A percentile compares a stretch with the other conserved stretches of the same genome.
Evolutionary conservation across 345 rosid genomes (phyloP).

Genomic region (Eutrema yunnanense): DNA sequence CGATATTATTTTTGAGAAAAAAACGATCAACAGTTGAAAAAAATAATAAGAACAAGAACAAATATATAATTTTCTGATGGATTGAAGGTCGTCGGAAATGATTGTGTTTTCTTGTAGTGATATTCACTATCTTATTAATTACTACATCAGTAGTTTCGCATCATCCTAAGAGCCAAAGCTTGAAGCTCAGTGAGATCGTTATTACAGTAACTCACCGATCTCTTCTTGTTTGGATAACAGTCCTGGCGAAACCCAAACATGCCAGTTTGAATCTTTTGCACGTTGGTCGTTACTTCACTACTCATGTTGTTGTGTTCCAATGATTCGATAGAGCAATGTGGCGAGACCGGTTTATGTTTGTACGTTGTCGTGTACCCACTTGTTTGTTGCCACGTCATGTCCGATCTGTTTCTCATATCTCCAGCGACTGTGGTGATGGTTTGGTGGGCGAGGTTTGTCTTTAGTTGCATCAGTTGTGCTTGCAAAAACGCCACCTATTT

Average conservation of each 20-base stretch:
- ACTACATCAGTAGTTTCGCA: conserved; percentile 32
- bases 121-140: neutral
- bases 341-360: conserved; percentile 25
- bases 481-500: conserved; percentile 61
- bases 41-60: neutral
- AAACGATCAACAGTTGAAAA: neutral
- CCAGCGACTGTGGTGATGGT: conserved; percentile 2
- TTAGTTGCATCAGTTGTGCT: conserved; percentile 73
- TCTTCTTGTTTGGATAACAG: neutral
- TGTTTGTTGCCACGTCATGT: conserved; percentile 6
- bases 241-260: neutral
- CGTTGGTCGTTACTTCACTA: neutral
- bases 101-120: too few relatives aligned
- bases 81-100: too few relatives aligned
- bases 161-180: conserved; percentile 62
- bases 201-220: conserved; percentile 1
- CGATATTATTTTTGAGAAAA: too few relatives aligned
- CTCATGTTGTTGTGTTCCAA: neutral
- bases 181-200: conserved; percentile 63
- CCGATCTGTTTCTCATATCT: neutral
- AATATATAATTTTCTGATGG: too few relatives aligned
- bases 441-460: conserved; percentile 46
- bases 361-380: conserved; percentile 20
- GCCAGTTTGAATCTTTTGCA: neutral
- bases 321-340: conserved; percentile 59